Evolutionary conservation across 257 asterid genomes (phyloP), one percentile per base, ranked within the genome.

Genomic region (Cinchona pubescens): DNA sequence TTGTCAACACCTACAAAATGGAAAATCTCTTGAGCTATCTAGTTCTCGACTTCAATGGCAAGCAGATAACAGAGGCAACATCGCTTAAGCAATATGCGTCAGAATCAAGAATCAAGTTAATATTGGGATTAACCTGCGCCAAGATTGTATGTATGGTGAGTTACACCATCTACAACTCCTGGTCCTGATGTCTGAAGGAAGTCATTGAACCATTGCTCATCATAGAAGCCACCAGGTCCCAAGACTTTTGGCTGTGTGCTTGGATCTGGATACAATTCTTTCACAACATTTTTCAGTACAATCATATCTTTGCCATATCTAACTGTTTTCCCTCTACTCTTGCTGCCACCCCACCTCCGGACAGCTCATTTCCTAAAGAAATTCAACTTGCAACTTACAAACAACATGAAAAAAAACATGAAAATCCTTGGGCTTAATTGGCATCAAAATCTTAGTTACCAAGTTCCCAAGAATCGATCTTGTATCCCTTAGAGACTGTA

Each of bases 141-240:
- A 70, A 93, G 96, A 58, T 89, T 93, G 87, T 93, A 93, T 62
- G 87, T 85, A 73, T 93, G 97, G 85, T 93, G 96, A 1, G 96
- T 89, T 23, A 93, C 73, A n/a, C 91, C 98, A 79, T 89, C 88
- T 2, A 93, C 86, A 0, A 89, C 86, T 23, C 85, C 77, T 15
- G 96, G 92, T 2, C 96, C 93, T 0, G 91, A 79, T 1, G 82
- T 34, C 63, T 75, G 81, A 29, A 93, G 93, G 59, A 86, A 91
- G 7, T 49, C 51, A 2, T 80, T 71, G 78, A 86, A 89, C 97
- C 98, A 93, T 71, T 75, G 21, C 71, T 85, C 74, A 42, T 93
- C 92, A 63, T 85, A 93, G 75, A 91, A 93, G 7, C 98, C 96
- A 9, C 80, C 97, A 0, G 97, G 98, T 11, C 93, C 98, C 80